Evolutionary conservation across 1,284 basidiomycete species (phyloP).

Genomic region (Ustilago hordei): DNA sequence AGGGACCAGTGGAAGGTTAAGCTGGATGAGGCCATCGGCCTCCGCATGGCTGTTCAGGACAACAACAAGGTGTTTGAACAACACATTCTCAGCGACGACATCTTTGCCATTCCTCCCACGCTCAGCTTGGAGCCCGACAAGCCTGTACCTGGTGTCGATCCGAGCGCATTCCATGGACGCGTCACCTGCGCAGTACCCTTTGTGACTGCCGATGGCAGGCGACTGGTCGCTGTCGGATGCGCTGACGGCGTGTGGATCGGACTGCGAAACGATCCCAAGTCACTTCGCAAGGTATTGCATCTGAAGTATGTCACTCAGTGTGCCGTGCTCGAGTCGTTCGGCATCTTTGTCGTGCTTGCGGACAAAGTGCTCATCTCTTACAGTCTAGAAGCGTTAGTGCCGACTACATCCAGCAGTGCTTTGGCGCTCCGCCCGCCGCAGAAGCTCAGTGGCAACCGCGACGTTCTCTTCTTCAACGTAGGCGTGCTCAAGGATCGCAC

Average conservation of each 20-base stretch:
- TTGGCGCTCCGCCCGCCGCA: conserved; percentile 74
- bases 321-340: conserved; percentile 92
- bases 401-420: conserved; percentile 77
- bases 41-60: conserved; percentile 87
- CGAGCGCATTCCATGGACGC: conserved; percentile 84
- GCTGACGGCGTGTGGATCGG: conserved; percentile 98
- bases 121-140: conserved; percentile 48
- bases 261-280: conserved; percentile 84
- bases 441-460: conserved; percentile 85
- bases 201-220: conserved; percentile 81
- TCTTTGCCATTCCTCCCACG: conserved; percentile 61
- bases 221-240: conserved; percentile 90
- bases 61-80: conserved; percentile 79
- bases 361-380: conserved; percentile 81
- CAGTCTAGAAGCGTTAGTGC: conserved; percentile 93
- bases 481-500: conserved; percentile 86
- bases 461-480: conserved; percentile 93
- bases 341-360: conserved; percentile 92
- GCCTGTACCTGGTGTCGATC: conserved; percentile 73
- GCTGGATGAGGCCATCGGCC: conserved; percentile 85
- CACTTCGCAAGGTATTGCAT: conserved; percentile 88
- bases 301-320: conserved; percentile 91
- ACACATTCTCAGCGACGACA: conserved; percentile 66
- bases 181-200: conserved; percentile 89
- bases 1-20: conserved; percentile 89